Conservation (phyloP, 768 basidiomycete genomes). For the Pleurotus platypus region DNA sequence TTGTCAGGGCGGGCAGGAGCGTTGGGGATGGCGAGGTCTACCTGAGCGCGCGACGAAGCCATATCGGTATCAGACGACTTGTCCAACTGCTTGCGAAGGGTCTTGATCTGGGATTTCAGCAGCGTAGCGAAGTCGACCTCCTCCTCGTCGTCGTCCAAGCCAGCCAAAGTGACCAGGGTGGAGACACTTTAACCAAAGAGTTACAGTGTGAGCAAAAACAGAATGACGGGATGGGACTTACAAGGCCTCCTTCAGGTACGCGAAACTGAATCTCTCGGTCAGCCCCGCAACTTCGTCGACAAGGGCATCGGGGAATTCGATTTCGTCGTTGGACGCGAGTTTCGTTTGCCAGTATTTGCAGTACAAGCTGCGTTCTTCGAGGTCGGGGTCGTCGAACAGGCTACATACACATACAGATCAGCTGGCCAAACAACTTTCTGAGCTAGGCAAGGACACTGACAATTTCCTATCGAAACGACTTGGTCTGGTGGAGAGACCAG, state of each 20-base stretch:
- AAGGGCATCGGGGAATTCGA: constrained; percentile 67
- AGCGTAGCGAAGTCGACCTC: constrained; percentile 46
- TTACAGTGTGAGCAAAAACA: neutral
- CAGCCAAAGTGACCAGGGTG: constrained; percentile 62
- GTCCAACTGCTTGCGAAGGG: constrained; percentile 64
- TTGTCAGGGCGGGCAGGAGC: neutral
- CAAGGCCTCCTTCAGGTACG: constrained; percentile 90
- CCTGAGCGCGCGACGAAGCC: neutral
- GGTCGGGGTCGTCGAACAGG: constrained; percentile 68
- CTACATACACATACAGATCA: constrained; percentile 26
- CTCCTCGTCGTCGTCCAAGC: constrained; percentile 38
- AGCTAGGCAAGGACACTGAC: constrained; percentile 35
- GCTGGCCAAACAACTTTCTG: neutral
- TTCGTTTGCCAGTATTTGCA: constrained; percentile 80
- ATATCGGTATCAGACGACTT: constrained; percentile 22
- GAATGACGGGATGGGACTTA: constrained; percentile 33
- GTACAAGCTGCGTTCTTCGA: constrained; percentile 63
- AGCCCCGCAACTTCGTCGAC: constrained; percentile 52
- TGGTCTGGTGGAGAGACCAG: constrained; percentile 71
- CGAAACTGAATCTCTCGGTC: constrained; percentile 76
- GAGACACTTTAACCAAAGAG: constrained; percentile 50
- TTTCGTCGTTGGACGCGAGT: constrained; percentile 54
- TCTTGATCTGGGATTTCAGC: constrained; percentile 56
- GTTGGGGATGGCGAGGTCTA: constrained; percentile 5
- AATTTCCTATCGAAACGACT: constrained; percentile 87